Percentiles rank a stretch among this genome's conserved stretches.
Evolutionary conservation across 768 basidiomycete species (phyloP).

Genomic region (Tricholoma sp.): DNA sequence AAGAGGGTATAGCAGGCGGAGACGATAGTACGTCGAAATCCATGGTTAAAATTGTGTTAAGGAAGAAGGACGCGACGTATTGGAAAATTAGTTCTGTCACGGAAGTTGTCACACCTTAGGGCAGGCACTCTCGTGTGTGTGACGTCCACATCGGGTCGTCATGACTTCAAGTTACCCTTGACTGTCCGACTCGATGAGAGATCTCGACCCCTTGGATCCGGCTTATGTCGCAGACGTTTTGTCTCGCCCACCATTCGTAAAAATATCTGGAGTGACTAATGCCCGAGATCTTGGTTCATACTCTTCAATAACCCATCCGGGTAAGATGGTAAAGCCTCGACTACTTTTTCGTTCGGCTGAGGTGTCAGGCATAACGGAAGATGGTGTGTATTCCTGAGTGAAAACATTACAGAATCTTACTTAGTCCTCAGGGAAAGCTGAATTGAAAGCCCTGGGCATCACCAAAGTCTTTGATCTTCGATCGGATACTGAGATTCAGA

Average conservation of each 20-base stretch:
- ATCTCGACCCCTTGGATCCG: slow-evolving; percentile 63
- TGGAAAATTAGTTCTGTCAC: slow-evolving; percentile 24
- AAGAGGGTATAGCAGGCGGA: slow-evolving; percentile 47
- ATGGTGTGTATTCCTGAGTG: slow-evolving; percentile 40
- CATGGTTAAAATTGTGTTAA: slow-evolving; percentile 31
- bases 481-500: slow-evolving; percentile 73
- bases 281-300: slow-evolving; percentile 68
- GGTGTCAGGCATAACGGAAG: slow-evolving; percentile 60
- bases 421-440: slow-evolving; percentile 43
- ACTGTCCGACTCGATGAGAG: slow-evolving; percentile 30
- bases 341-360: slow-evolving; percentile 69
- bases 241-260: slow-evolving; percentile 65
- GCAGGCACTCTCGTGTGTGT: slow-evolving; percentile 34
- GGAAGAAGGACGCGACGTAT: slow-evolving; percentile 24
- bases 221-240: slow-evolving; percentile 57
- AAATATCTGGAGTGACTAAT: slow-evolving; percentile 70
- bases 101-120: slow-evolving; percentile 30
- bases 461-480: slow-evolving; percentile 71
- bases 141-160: slow-evolving; percentile 1
- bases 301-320: slow-evolving; percentile 39
- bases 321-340: slow-evolving; percentile 50
- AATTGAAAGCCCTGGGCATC: slow-evolving; percentile 57
- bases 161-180: slow-evolving; percentile 1
- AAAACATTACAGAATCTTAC: slow-evolving; percentile 1
- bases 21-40: slow-evolving; percentile 55